phyloP scores from a whole-genome alignment of 257 asterid genomes.

The Nicotiana knightiana region DNA sequence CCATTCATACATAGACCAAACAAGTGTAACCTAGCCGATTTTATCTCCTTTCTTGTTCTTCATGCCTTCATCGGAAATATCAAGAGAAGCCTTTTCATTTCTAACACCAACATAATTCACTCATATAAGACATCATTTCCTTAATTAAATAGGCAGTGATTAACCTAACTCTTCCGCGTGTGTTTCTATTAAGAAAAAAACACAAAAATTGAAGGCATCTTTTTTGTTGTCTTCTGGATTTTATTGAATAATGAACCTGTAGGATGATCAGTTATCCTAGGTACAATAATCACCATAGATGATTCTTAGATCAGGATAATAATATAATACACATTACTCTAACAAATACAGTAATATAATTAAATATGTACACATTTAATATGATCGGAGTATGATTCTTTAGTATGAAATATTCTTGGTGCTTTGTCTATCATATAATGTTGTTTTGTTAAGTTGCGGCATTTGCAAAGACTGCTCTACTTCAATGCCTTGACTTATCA shows the following conservation, averaged over 20 bases:
- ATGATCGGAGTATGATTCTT: background rate
- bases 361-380: background rate
- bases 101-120: too few relatives aligned
- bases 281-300: background rate
- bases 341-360: too few relatives aligned
- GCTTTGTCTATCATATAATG: background rate
- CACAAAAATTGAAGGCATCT: background rate
- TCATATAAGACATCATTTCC: too few relatives aligned
- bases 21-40: too few relatives aligned
- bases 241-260: background rate
- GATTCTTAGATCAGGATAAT: background rate
- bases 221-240: background rate
- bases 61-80: too few relatives aligned
- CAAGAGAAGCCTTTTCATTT: too few relatives aligned
- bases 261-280: background rate
- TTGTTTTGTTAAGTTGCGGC: background rate
- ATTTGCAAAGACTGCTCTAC: background rate
- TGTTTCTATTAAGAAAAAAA: background rate
- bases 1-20: too few relatives aligned
- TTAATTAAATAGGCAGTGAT: too few relatives aligned
- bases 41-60: too few relatives aligned
- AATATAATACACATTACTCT: background rate
- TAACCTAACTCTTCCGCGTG: background rate
- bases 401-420: background rate
- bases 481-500: slow-evolving; percentile 22